Evolutionary conservation across 192 early-diverging fungal genomes (phyloP), one percentile per base, ranked within the genome.

Genomic region (Coemansia asiatica): DNA sequence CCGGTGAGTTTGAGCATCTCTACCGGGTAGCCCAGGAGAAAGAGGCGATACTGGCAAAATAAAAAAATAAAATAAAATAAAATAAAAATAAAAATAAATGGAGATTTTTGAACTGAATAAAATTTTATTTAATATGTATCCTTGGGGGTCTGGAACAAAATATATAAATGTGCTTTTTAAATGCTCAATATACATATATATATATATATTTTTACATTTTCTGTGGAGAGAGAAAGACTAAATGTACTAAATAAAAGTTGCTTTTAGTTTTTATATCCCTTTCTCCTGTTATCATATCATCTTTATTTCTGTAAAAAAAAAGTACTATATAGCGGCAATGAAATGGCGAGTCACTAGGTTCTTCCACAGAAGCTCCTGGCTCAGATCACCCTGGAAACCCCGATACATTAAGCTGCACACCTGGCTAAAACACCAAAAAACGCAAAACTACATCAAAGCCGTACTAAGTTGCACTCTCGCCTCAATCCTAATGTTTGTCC

Each of bases 1-100:
- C 90, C 18, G 91, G 92, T 8, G 95, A 96, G 60, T 90, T 84
- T 68, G 83, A 82, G 0, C 83, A 88, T 16, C 63, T 95, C 36
- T 47, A 85, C 27, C 78, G 74, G 28, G 83, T 90, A 51, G 85
- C 88, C 3, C 46, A 64, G 23, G 23, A 62, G 28, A 61, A 54
- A 27, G 23, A 18, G 19, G 48, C 3, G 10, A 19, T 22, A 12
- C n/a, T n/a, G n/a, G n/a, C n/a, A n/a, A n/a, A n/a, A n/a, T n/a
- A n/a, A n/a, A n/a, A n/a, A n/a, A n/a, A n/a, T n/a, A n/a, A n/a
- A n/a, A n/a, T n/a, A n/a, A n/a, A n/a, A n/a, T n/a, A n/a, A n/a
- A n/a, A n/a, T n/a, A n/a, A n/a, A n/a, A n/a, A n/a, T n/a, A n/a
- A n/a, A n/a, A n/a, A 40, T 40, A 40, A 10, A 40, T 40, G 15